Evolutionary conservation across 2,329 filamentous ascomycete species (phyloP).

Genomic region (Trichophyton rubrum): DNA sequence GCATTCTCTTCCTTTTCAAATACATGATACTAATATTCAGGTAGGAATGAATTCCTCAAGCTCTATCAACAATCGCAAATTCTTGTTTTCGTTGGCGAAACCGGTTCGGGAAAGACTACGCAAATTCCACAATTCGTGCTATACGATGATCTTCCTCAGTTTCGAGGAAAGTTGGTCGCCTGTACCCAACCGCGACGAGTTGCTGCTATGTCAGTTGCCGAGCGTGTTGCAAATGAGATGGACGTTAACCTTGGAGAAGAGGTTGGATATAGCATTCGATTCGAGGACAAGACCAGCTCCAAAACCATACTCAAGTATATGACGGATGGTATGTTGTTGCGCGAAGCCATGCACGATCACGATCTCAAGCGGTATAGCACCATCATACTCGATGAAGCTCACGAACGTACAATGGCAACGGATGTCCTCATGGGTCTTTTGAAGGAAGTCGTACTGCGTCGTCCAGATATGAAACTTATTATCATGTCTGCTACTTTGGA

Average conservation of each 20-base stretch:
- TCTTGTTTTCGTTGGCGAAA: constrained; percentile 96
- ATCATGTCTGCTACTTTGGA: constrained; percentile 98
- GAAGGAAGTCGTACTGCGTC: constrained; percentile 72
- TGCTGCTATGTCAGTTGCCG: constrained; percentile 94
- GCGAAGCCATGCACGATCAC: constrained; percentile 94
- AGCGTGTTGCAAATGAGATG: constrained; percentile 95
- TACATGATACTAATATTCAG: not conserved
- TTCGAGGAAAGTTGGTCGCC: constrained; percentile 76
- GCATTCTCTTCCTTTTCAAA: not conserved
- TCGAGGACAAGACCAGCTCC: constrained; percentile 82
- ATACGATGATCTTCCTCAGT: constrained; percentile 86
- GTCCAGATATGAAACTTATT: constrained; percentile 90
- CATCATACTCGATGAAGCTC: constrained; percentile 96
- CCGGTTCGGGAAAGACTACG: constrained; percentile 97
- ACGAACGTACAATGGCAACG: constrained; percentile 92
- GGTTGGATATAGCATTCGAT: constrained; percentile 97
- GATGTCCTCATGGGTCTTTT: constrained; percentile 95
- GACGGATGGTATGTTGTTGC: constrained; percentile 96
- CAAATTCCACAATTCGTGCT: constrained; percentile 98
- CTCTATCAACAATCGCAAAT: constrained; percentile 92
- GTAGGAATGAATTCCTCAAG: constrained; percentile 77
- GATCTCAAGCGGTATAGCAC: constrained; percentile 86
- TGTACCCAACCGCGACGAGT: constrained; percentile 97
- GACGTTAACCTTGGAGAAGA: constrained; percentile 86
- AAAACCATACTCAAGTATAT: constrained; percentile 97